Conservation (phyloP, 2,329 filamentous ascomycete genomes). For the Calonectria henricotiae region DNA sequence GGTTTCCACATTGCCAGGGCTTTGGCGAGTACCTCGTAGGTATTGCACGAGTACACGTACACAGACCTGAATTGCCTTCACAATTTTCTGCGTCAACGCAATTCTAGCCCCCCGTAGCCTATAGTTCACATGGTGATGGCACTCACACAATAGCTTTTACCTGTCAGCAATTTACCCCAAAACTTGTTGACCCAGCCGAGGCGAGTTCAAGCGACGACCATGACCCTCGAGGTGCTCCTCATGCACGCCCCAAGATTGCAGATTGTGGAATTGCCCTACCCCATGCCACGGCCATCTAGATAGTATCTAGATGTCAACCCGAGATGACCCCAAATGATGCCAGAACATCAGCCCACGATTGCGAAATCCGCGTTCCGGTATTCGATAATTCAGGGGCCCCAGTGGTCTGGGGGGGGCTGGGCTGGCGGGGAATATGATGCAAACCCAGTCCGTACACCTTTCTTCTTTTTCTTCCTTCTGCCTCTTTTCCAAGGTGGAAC, state of each 20-base stretch:
- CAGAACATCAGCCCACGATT: slow-evolving; percentile 51
- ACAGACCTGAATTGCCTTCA: neutral
- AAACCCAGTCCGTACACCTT: slow-evolving; percentile 34
- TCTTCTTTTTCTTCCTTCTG: slow-evolving; percentile 21
- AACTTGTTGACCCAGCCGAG: slow-evolving; percentile 10
- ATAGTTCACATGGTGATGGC: slow-evolving; percentile 10
- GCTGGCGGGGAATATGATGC: slow-evolving; percentile 37
- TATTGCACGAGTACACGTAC: slow-evolving; percentile 31
- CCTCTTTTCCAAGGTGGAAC: slow-evolving; percentile 28
- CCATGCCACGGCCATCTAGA: slow-evolving; percentile 8
- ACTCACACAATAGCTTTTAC: neutral
- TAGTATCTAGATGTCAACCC: slow-evolving; percentile 18
- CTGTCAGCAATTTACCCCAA: neutral
- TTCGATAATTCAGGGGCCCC: slow-evolving; percentile 43
- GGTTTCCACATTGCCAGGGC: neutral
- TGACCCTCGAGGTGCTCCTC: neutral
- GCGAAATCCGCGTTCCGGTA: slow-evolving; percentile 43
- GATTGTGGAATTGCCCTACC: slow-evolving; percentile 4
- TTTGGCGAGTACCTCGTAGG: slow-evolving; percentile 13
- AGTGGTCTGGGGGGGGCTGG: slow-evolving; percentile 18
- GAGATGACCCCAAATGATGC: slow-evolving; percentile 41
- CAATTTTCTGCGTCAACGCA: slow-evolving; percentile 4
- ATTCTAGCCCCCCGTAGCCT: slow-evolving; percentile 1
- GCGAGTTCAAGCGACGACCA: neutral
- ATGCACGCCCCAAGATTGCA: slow-evolving; percentile 5